phyloP scores from a whole-genome alignment of 2,329 filamentous ascomycete species.

The Trichoderma aggressivum region DNA sequence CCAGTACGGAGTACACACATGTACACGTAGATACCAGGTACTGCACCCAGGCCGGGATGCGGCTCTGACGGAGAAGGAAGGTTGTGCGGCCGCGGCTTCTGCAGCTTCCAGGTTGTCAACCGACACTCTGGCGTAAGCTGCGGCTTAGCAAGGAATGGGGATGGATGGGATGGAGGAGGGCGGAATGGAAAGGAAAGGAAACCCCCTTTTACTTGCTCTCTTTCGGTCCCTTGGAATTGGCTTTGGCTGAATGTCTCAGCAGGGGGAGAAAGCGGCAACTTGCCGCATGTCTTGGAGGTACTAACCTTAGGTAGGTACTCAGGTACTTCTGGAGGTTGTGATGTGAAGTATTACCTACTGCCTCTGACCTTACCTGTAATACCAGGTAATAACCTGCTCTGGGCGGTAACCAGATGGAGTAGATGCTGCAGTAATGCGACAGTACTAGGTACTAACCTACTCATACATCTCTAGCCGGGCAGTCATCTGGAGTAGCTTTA shows the following conservation, averaged over 20 bases:
- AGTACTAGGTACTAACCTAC: too few relatives aligned
- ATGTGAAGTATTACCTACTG: too few relatives aligned
- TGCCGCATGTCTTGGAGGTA: too few relatives aligned
- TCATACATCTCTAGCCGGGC: neutral
- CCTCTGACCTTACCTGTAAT: too few relatives aligned
- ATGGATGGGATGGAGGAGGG: neutral
- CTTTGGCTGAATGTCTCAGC: neutral
- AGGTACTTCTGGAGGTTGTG: too few relatives aligned
- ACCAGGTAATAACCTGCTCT: neutral
- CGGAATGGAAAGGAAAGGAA: neutral
- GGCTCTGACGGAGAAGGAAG: neutral
- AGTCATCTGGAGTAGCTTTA: neutral
- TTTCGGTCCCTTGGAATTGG: neutral
- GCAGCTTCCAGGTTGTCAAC: neutral
- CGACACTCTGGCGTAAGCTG: neutral
- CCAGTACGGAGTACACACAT: too few relatives aligned
- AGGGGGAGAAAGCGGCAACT: neutral
- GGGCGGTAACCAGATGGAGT: neutral
- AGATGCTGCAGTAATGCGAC: neutral
- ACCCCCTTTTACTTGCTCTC: neutral
- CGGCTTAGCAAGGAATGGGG: neutral
- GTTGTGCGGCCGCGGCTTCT: neutral
- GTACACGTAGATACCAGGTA: too few relatives aligned
- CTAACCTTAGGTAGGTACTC: too few relatives aligned
- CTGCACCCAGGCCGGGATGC: neutral